Conservation (phyloP, 2,329 filamentous ascomycete genomes). For the Reticulascus tulasneorum region DNA sequence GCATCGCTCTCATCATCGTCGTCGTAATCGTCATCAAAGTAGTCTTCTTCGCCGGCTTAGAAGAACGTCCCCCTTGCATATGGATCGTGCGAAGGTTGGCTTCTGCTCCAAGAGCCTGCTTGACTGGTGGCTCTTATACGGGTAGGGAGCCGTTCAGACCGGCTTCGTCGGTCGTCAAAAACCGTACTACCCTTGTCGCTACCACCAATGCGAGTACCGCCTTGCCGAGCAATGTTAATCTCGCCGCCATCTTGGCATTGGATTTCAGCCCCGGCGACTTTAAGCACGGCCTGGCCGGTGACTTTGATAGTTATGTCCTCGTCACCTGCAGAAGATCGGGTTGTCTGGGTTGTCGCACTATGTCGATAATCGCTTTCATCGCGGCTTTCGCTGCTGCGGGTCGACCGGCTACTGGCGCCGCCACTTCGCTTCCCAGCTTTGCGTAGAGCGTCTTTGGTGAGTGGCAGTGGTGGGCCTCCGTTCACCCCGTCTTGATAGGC, state of each 20-base stretch:
- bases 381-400: slow-evolving; percentile 54
- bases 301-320: slow-evolving; percentile 60
- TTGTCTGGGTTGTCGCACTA: slow-evolving; percentile 59
- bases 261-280: slow-evolving; percentile 54
- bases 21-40: slow-evolving; percentile 8
- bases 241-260: slow-evolving; percentile 56
- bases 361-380: slow-evolving; percentile 62
- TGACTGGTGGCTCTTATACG: slow-evolving; percentile 47
- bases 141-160: slow-evolving; percentile 40
- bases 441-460: slow-evolving; percentile 54
- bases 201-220: slow-evolving; percentile 34
- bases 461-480: slow-evolving; percentile 38
- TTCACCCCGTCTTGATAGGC: slow-evolving; percentile 51
- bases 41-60: too few species aligned
- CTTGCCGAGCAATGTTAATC: slow-evolving; percentile 47
- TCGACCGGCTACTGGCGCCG: slow-evolving; percentile 51
- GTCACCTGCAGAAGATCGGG: slow-evolving; percentile 42
- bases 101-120: slow-evolving; percentile 39
- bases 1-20: slow-evolving; percentile 11
- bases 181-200: slow-evolving; percentile 50
- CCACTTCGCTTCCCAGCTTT: slow-evolving; percentile 43
- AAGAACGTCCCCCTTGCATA: slow-evolving; percentile 13
- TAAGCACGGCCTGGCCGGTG: slow-evolving; percentile 51
- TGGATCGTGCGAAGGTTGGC: slow-evolving; percentile 15
- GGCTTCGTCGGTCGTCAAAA: slow-evolving; percentile 45